Base-by-base conservation (phyloP, 352 stramenopile genomes). In the Phytopythium sindhum region DNA sequence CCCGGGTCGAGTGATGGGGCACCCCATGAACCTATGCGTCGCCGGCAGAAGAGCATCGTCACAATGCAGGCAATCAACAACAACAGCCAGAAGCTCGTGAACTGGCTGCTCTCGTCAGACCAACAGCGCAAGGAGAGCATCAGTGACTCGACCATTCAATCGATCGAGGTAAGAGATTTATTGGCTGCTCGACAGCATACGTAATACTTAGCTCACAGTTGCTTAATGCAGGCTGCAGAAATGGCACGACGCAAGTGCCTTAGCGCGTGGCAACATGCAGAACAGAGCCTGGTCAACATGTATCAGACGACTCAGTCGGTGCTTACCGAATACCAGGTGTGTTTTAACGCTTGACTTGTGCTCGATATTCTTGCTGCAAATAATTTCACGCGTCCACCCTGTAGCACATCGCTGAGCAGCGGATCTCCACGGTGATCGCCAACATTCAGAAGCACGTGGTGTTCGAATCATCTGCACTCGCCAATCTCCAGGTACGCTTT, bases 401-500 rank as follows among this genome's bases (percentile, higher is more conserved):
- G 3, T n/a, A 95, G 84, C 80, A 92, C 78, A 81, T 93, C n/a
- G 80, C 86, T 0, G 86, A 93, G 65, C 69, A 88, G 48, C 74
- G 81, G 5, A 88, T 93, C 41, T 78, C 72, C 11, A 91, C 81
- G n/a, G 62, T 95, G 26, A 67, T 79, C 1, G 89, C 75, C 14
- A 93, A 88, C 52, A 66, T 95, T 12, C 84, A 85, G 29, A 95
- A 95, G 55, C 84, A 95, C 42, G 81, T 93, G 3, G 74, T 93
- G 1, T 95, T 93, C 66, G 83, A 91, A 61, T 88, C 83, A 3
- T 91, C 84, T 6, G 74, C 79, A n/a, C 75, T 95, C 9, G 84
- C 84, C 19, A 93, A 93, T 57, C 73, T 89, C 50, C 86, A 95
- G 78, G 85, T 91, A 73, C 45, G n/a, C 17, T 28, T 26, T 31